Percentiles rank a stretch among this genome's conserved stretches.
Evolutionary conservation across 495 filamentous ascomycete species (phyloP).

Genomic region (Penicillium cosmopolitanum): DNA sequence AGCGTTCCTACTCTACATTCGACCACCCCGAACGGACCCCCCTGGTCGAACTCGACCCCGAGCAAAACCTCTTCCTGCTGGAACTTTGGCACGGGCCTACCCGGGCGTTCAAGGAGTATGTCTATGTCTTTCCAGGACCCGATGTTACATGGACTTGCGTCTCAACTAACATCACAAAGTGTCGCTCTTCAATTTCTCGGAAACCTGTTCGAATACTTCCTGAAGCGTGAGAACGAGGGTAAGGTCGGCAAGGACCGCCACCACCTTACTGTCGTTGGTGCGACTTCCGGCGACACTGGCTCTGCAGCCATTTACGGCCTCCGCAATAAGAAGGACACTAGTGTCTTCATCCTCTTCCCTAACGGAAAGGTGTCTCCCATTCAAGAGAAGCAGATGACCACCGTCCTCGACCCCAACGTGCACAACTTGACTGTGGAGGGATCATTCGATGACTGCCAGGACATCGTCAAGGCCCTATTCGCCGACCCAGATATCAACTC

Average conservation of each 20-base stretch:
- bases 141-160: neutral
- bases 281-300: slow-evolving; percentile 93
- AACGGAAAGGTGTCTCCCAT: slow-evolving; percentile 82
- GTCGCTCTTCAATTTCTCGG: slow-evolving; percentile 89
- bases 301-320: slow-evolving; percentile 97
- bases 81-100: slow-evolving; percentile 98
- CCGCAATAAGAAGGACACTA: slow-evolving; percentile 94
- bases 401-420: slow-evolving; percentile 80
- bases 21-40: slow-evolving; percentile 74
- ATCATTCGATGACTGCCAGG: slow-evolving; percentile 96
- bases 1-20: slow-evolving; percentile 84
- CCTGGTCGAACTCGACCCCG: slow-evolving; percentile 63
- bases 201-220: slow-evolving; percentile 95
- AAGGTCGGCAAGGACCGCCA: slow-evolving; percentile 74
- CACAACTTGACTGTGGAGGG: slow-evolving; percentile 85
- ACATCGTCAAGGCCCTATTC: slow-evolving; percentile 93
- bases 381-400: slow-evolving; percentile 96
- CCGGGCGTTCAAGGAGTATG: slow-evolving; percentile 85
- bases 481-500: slow-evolving; percentile 78
- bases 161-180: slow-evolving; percentile 12
- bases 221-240: slow-evolving; percentile 77
- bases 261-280: slow-evolving; percentile 88
- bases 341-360: slow-evolving; percentile 86
- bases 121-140: slow-evolving; percentile 4
- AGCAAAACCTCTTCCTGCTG: slow-evolving; percentile 76